phyloP scores from a whole-genome alignment of 1,284 basidiomycete genomes.

The Porogramme epimiltina region DNA sequence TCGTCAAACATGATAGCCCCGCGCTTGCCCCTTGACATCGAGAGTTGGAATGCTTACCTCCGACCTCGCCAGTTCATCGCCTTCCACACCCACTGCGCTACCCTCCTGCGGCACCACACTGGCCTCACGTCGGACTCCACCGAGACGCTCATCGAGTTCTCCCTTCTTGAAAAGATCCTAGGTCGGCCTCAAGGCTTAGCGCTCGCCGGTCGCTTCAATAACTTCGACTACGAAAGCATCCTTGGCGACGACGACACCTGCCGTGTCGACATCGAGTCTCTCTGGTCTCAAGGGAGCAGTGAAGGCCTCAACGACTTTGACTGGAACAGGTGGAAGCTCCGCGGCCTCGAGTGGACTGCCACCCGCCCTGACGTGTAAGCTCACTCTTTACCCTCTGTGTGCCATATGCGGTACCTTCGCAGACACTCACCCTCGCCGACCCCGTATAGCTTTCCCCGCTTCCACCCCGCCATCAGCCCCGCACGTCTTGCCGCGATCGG shows the following conservation, averaged over 20 bases:
- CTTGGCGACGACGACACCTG: conserved; percentile 9
- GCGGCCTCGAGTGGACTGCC: conserved; percentile 23
- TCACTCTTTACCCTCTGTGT: background rate
- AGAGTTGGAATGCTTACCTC: background rate
- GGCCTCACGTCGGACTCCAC: conserved; percentile 5
- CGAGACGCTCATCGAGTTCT: conserved; percentile 14
- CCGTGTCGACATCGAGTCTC: conserved; percentile 24
- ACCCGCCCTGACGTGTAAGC: conserved; percentile 27
- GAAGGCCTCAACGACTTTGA: conserved; percentile 20
- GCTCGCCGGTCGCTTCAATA: conserved; percentile 19
- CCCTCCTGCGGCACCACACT: conserved; percentile 20
- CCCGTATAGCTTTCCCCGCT: conserved; percentile 26
- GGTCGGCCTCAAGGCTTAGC: conserved; percentile 18
- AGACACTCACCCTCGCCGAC: background rate
- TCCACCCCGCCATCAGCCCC: conserved; percentile 16
- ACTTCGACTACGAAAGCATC: conserved; percentile 26
- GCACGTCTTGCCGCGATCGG: conserved; percentile 11
- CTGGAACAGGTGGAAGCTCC: conserved; percentile 18
- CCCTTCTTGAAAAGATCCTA: conserved; percentile 22
- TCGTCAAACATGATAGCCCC: too few relatives aligned
- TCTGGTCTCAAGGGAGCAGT: conserved; percentile 18
- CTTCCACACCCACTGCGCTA: conserved; percentile 20
- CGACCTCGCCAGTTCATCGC: conserved; percentile 16
- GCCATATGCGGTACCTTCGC: background rate
- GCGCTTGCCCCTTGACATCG: background rate